These are phyloP conservation scores for Luffa acutangula DNA, from an alignment of 306 rosid genomes.

Conservation along the genomic window DNA sequence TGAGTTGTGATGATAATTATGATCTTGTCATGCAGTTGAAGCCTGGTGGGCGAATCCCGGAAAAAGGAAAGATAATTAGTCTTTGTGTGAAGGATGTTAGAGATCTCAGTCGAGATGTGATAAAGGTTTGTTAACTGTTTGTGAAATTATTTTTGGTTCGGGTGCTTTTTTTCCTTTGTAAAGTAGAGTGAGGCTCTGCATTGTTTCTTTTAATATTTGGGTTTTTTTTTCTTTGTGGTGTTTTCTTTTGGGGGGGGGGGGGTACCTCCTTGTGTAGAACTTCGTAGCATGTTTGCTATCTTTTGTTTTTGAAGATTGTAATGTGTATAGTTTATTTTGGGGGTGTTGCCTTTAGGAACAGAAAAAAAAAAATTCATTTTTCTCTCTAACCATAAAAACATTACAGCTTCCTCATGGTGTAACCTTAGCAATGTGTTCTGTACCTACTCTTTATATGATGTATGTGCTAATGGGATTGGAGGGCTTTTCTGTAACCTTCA, in stretches of 20 bases:
- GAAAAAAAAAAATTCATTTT: neutral
- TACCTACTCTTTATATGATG: neutral
- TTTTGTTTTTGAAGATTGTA: neutral
- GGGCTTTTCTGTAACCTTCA: neutral
- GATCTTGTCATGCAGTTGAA: conserved; percentile 55
- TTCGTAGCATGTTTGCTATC: neutral
- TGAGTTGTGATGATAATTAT: conserved; percentile 7
- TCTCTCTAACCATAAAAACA: neutral
- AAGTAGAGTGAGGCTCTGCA: neutral
- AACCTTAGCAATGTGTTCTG: neutral
- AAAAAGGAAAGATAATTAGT: conserved; percentile 66
- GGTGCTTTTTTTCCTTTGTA: neutral
- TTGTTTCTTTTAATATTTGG: too few relatives aligned
- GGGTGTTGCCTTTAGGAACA: neutral
- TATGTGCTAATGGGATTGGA: neutral
- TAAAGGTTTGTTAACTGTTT: conserved; percentile 50
- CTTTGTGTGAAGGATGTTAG: conserved; percentile 44
- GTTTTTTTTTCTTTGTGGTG: too few relatives aligned
- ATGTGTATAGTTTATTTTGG: neutral
- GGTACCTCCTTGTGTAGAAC: neutral
- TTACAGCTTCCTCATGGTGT: neutral
- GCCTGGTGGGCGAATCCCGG: conserved; percentile 89
- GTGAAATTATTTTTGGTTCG: neutral
- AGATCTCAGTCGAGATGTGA: conserved; percentile 87
- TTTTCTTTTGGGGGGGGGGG: neutral